phyloP scores from a whole-genome alignment of 2,329 filamentous ascomycete species.

The Sporothrix inflata region DNA sequence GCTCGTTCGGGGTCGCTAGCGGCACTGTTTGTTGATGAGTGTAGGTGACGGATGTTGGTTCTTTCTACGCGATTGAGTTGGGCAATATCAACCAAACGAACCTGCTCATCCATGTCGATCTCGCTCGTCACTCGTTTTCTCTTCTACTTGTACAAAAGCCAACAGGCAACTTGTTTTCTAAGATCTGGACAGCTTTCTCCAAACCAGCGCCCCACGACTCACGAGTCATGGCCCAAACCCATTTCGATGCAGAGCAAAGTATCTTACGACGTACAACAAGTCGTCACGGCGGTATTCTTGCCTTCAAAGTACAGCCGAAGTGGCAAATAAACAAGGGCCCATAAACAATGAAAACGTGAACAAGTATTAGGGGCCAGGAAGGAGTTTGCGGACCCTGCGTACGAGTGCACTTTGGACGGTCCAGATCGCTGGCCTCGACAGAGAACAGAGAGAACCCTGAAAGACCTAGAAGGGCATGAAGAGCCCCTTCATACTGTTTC shows the following conservation, averaged over 20 bases:
- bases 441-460: not conserved
- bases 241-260: not conserved
- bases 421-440: not conserved
- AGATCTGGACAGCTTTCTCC: not conserved
- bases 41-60: not conserved
- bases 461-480: not conserved
- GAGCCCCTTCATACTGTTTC: not conserved
- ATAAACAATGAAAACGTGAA: not conserved
- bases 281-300: not conserved
- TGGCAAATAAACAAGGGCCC: no score
- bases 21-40: not conserved
- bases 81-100: not conserved
- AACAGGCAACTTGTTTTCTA: not conserved
- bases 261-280: not conserved
- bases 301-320: not conserved
- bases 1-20: not conserved
- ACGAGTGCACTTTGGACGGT: not conserved
- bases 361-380: not conserved
- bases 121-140: not conserved
- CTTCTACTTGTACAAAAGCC: not conserved
- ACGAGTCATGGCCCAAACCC: not conserved
- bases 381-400: not conserved
- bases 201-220: conserved; percentile 5
- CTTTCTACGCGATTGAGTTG: not conserved
- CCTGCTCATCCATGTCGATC: not conserved